Base-by-base conservation (phyloP, 1,284 basidiomycete species). In the Cryptococcus maquisensis region DNA sequence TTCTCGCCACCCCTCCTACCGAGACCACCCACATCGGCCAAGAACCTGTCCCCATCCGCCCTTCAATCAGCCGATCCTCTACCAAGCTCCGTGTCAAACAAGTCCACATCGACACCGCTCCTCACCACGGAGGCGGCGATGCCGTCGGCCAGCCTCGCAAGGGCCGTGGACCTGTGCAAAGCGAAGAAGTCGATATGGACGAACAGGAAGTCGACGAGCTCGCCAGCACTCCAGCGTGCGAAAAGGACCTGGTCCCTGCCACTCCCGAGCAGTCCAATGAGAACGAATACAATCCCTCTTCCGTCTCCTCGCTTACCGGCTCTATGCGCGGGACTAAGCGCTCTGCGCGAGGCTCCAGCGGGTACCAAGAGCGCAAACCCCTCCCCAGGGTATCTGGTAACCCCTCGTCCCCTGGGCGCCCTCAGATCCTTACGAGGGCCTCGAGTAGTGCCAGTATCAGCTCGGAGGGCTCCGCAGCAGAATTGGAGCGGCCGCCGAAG, bases 111-210 rank as follows among this genome's bases (percentile, higher is more conserved):
- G 28, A 20, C 47, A 32, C 21, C 28, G n/a, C 18, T 38, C 35
- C 45, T 13, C 48, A 28, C 37, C 16, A 44, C 15, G 68, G 68
- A 55, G 57, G 61, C 5, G 67, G 66, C 1, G 72, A 75, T 26
- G 71, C 71, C 0, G 56, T 55, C 2, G 72, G 72, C 13, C 72
- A 75, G 47, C 72, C 71, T 8, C 60, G 72, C 36, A 74, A 73
- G 45, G 54, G 61, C 3, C 63, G 53, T 10, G 24, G 21, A 46
- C 26, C 37, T 38, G 38, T 36, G 24, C 52, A 16, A 28, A 20
- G 23, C 35, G 47, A 37, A 20, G 20, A 23, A 18, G 40, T 20
- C 10, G 47, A 21, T 8, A 20, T 26, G 15, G 16, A 21, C 15
- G 24, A 37, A 7, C 20, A 42, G 2, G 48, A 50, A 37, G 48